phyloP scores from a whole-genome alignment of 345 rosid species.

The Microcos paniculata region DNA sequence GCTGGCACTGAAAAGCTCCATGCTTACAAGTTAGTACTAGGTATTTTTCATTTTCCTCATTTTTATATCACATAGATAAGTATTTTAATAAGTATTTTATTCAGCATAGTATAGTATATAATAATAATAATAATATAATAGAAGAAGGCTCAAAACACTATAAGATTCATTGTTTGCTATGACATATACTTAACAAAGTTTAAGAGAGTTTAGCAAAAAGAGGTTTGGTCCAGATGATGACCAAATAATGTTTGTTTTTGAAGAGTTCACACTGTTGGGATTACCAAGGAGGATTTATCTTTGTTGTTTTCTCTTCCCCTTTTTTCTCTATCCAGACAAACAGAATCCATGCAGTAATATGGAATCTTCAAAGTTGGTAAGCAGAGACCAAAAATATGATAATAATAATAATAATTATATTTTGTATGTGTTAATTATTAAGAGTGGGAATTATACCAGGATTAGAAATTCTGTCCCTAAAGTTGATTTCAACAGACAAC shows the following conservation, averaged over 20 bases:
- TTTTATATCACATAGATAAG: no score
- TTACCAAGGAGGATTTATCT: not conserved
- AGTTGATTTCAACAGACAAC: not conserved
- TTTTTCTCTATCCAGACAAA: not conserved
- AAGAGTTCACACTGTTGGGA: not conserved
- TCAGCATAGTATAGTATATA: not conserved
- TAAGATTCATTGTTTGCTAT: not conserved
- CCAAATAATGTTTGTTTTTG: not conserved
- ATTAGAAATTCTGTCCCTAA: not conserved
- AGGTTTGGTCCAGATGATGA: not conserved
- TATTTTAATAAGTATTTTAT: not conserved
- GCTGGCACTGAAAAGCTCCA: not conserved
- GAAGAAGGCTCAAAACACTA: not conserved
- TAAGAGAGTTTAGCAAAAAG: not conserved
- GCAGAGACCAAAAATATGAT: not conserved
- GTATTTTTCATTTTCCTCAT: not conserved
- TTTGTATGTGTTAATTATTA: not conserved
- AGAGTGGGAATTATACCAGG: not conserved
- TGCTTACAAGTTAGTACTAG: not conserved
- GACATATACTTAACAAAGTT: not conserved
- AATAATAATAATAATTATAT: no score
- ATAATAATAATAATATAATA: no score
- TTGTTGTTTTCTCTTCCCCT: not conserved
- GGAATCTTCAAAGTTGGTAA: slow-evolving; percentile 3
- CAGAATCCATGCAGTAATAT: slow-evolving; percentile 2